These are phyloP conservation scores for Spathaspora boniae DNA, from an alignment of 805 yeast species.

Conservation along the genomic window DNA sequence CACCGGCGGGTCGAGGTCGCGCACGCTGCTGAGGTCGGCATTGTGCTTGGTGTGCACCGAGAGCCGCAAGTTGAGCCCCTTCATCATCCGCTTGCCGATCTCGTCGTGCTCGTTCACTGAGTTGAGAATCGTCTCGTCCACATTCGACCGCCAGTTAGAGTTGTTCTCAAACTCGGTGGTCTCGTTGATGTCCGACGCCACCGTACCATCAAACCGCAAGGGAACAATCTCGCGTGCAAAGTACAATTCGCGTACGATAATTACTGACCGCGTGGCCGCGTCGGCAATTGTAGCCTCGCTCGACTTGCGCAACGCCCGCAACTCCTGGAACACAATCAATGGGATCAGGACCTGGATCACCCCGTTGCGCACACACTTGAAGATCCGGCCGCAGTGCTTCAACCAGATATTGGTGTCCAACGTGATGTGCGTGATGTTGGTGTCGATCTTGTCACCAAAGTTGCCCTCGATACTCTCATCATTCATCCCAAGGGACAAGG, in stretches of 20 bases:
- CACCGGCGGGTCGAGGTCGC: slow-evolving; percentile 13
- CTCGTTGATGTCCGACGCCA: slow-evolving; percentile 66
- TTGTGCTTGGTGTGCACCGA: slow-evolving; percentile 5
- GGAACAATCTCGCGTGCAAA: slow-evolving; percentile 54
- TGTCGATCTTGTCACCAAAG: slow-evolving; percentile 56
- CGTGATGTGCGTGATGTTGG: slow-evolving; percentile 53
- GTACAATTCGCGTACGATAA: slow-evolving; percentile 65
- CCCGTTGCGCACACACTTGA: slow-evolving; percentile 59
- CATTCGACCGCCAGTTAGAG: slow-evolving; percentile 66
- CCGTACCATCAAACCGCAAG: slow-evolving; percentile 64
- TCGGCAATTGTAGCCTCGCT: slow-evolving; percentile 72
- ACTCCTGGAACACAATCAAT: slow-evolving; percentile 72
- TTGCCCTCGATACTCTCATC: slow-evolving; percentile 38
- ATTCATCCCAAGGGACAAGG: slow-evolving; percentile 8
- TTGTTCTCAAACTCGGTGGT: slow-evolving; percentile 72
- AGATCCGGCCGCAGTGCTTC: slow-evolving; percentile 74
- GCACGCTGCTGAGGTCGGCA: not conserved
- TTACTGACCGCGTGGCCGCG: slow-evolving; percentile 77
- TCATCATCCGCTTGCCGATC: slow-evolving; percentile 35
- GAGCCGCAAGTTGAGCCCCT: slow-evolving; percentile 32
- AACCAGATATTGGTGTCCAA: slow-evolving; percentile 80
- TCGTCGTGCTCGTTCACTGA: slow-evolving; percentile 43
- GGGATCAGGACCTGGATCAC: slow-evolving; percentile 65
- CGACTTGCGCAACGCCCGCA: slow-evolving; percentile 66
- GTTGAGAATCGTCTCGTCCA: slow-evolving; percentile 65